Base-by-base conservation (phyloP, 2,329 filamentous ascomycete genomes). In the Aureobasidium sp. region DNA sequence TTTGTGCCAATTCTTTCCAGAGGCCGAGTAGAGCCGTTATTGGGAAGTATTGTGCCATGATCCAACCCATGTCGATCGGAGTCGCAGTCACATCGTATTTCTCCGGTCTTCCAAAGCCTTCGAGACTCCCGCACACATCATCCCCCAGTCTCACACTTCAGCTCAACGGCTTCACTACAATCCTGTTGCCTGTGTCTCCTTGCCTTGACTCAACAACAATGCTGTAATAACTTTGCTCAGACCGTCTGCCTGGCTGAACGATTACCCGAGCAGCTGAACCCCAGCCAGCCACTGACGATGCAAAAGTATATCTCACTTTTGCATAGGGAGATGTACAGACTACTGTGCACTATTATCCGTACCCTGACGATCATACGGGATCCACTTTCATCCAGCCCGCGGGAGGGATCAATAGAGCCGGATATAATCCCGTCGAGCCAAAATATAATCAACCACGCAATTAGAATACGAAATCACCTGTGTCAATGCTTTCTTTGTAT, bases 41-140 rank as follows among this genome's bases (percentile, higher is more conserved):
- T 41, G 29, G 34, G 39, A 46, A 57, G 39, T 36, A 20, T 55
- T 42, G 36, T 55, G 44, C 44, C 44, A 27, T 36, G 32, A 34
- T 34, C 32, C 36, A 32, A 2, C 5, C 29, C 29, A 51, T 52
- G 50, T 37, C 51, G 51, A 55, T 55, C 51, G 50, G 50, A 15
- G 34, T 44, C 44, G 29, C 23, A 20, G n/a, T 20, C 13, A 17
- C 20, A 36, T 57, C 42, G 39, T 37, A 37, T 36, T 59, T 59
- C 55, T 48, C 55, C 55, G 55, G 37, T 32, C 17, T 59, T 59
- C 55, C 55, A 47, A 47, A 47, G 29, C 55, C n/a, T 59, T 59
- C 55, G 20, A 23, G 44, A n/a, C 55, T 34, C n/a, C 17, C n/a
- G 20, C 55, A 48, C 29, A 26, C 37, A 6, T 10, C 15, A 20